Base-by-base conservation (phyloP, 1,284 basidiomycete genomes). In the Ceratorhiza oryzae-sativae region DNA sequence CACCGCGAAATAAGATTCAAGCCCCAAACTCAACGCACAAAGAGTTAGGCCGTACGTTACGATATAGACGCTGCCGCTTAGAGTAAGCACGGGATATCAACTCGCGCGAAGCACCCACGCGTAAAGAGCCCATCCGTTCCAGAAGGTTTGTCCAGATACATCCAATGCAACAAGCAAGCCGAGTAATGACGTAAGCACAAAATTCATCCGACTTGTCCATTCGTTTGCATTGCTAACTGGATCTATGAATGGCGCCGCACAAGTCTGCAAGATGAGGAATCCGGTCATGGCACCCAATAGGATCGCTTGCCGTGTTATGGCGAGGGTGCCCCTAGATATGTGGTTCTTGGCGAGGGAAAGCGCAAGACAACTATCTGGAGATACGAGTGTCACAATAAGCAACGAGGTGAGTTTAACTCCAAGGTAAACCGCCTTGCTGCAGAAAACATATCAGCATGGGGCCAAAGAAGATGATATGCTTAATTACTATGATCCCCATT, bases 201-300 rank as follows among this genome's bases (percentile, higher is more conserved):
- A 93, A 78, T 90, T 90, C 51, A 89, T 79, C 71, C 90, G 80
- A 60, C 89, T 90, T 9, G 85, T 84, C 87, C 89, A 90, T 83
- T 93, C 90, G 77, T 87, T 89, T 1, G 90, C 88, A 78, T 94
- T 94, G 79, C 86, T 87, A 72, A 90, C 86, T 34, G 88, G 88
- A 77, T 93, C 87, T 73, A 89, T 78, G 78, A 92, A 93, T 0
- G 91, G 90, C 1, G 84, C 83, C 67, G 87, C 81, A 53, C 86
- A 75, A 75, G 88, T 87, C 76, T 92, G 90, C 3, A 86, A 75
- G 20, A 84, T 73, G 75, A 92, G 90, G 77, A 90, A 90, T 12
- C 83, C 80, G 12, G 86, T 76, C 77, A 88, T 89, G 34, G 87
- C 84, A 15, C 83, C 76, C 20, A 92, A 81, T 20, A 93, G 83